A percentile compares a stretch with the other conserved stretches of the same genome.
These are phyloP conservation scores for Microascus cirrosus DNA, from an alignment of 2,329 filamentous ascomycete species.

Conservation along the genomic window DNA sequence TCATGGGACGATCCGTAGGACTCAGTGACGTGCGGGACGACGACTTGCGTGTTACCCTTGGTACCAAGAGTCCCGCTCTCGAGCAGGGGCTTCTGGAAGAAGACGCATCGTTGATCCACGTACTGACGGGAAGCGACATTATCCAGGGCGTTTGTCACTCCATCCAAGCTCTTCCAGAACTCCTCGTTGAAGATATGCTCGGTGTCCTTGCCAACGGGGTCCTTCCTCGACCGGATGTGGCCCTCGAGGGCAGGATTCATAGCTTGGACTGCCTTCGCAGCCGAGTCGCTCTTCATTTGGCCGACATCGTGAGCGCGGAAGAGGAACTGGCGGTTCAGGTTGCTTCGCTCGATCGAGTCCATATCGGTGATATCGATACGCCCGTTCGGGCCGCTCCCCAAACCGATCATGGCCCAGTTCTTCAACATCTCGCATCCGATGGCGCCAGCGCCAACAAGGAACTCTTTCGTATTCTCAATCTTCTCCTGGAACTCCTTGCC, in stretches of 20 bases:
- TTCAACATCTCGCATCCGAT: constrained; percentile 99
- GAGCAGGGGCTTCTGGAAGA: constrained; percentile 93
- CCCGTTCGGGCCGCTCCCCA: constrained; percentile 78
- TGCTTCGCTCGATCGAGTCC: constrained; percentile 98
- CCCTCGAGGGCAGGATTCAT: constrained; percentile 93
- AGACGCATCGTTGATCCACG: constrained; percentile 90
- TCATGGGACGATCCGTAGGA: constrained; percentile 95
- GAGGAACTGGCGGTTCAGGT: constrained; percentile 92
- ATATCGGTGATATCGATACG: constrained; percentile 92
- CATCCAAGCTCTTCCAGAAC: constrained; percentile 81
- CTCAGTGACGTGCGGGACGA: constrained; percentile 83
- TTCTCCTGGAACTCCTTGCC: constrained; percentile 91
- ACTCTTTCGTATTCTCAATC: constrained; percentile 79
- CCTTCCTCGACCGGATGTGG: constrained; percentile 76
- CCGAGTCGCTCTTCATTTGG: constrained; percentile 91
- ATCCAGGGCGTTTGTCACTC: constrained; percentile 93
- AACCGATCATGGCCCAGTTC: constrained; percentile 98
- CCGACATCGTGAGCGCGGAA: constrained; percentile 92
- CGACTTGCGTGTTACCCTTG: constrained; percentile 96
- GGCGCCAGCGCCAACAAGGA: constrained; percentile 90
- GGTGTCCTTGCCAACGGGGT: constrained; percentile 83
- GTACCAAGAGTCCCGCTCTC: constrained; percentile 98
- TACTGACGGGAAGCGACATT: constrained; percentile 96
- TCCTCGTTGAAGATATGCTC: constrained; percentile 89
- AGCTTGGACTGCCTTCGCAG: constrained; percentile 73